Evolutionary conservation across 768 basidiomycete species (phyloP), one percentile per base, ranked within the genome.

Genomic region (Trametes meyenii): DNA sequence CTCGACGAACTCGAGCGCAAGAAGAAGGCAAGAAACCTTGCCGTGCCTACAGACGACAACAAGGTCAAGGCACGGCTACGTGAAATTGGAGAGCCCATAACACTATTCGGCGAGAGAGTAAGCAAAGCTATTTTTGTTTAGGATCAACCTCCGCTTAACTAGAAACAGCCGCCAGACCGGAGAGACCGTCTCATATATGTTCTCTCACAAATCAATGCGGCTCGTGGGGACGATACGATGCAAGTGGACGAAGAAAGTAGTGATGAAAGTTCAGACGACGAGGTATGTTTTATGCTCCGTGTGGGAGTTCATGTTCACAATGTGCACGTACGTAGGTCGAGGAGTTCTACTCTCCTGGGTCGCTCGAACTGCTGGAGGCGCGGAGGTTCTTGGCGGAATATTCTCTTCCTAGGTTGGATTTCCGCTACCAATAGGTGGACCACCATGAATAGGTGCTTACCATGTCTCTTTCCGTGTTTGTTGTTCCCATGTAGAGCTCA

Each of bases 1-100:
- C 81, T 98, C 49, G 92, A 94, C 71, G 95, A 97, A 75, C 86
- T 99, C n/a, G 97, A 99, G 72, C 85, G 96, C 66, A 97, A 96
- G 83, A 97, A 97, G 81, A 90, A 94, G 69, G 90, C 96, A 13
- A 83, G 97, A 65, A 88, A 82, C 61, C 85, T 98, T 77, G 97
- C 96, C 7, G 94, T 98, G 11, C 97, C 97, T 8, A 99, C 97
- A 7, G 96, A 98, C 75, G 97, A 98, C 75, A 90, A 86, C 70
- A 88, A 90, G 66, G 97, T 99, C 69, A 90, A 90, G 72, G 87
- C 89, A 40, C 82, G 92, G 59, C 80, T 99, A 60, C 82, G 97
- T 58, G 94, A 96, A 76, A 88, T 97, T 67, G 96, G 94, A 40
- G 94, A 99, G 73, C 97, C 97, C 40, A 96, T 98, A 70, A 98